Evolutionary conservation across 306 rosid species (phyloP), one percentile per base, ranked within the genome.

Genomic region (Trifolium dubium): DNA sequence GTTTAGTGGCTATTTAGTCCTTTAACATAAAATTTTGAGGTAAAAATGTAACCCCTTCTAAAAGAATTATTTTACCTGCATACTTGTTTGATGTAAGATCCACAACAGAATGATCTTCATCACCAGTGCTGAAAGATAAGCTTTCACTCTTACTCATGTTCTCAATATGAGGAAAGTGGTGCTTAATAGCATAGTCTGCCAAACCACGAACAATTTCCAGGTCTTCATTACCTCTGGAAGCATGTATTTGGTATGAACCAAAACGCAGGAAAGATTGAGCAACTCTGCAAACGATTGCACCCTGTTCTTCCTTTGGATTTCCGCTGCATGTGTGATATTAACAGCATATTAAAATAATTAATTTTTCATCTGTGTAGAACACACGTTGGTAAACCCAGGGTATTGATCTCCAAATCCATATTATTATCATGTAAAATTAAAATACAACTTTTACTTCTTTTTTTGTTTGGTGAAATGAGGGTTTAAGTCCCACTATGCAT

Each of bases 61-160:
- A 34, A 65, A 9, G 32, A 12, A 8, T 30, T 15, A 35, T 29
- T 19, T 10, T 87, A 94, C 99, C 99, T 88, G 98, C 99, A 81
- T 95, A 90, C 86, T 95, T 92, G 84, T 95, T 95, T 65, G 96
- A 95, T 35, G 99, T 95, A 77, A 95, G 92, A 87, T 92, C 99
- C 74, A 95, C 96, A 43, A 92, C 87, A 28, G 91, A 84, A 83
- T 85, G 85, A 61, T 87, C 97, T 77, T 88, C 85, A 28, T 86
- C 82, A 53, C 95, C 97, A 2, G 89, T 95, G 86, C 86, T 80
- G 77, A 92, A 95, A 74, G 99, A 95, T 79, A 92, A 84, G 78
- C 89, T 84, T 70, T 95, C 93, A 70, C 97, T 90, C 85, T 76
- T 82, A 73, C 85, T 90, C 98, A 90, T 88, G 81, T 86, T 95